phyloP scores from a whole-genome alignment of 495 filamentous ascomycete genomes.

The Hamigera avellanea region DNA sequence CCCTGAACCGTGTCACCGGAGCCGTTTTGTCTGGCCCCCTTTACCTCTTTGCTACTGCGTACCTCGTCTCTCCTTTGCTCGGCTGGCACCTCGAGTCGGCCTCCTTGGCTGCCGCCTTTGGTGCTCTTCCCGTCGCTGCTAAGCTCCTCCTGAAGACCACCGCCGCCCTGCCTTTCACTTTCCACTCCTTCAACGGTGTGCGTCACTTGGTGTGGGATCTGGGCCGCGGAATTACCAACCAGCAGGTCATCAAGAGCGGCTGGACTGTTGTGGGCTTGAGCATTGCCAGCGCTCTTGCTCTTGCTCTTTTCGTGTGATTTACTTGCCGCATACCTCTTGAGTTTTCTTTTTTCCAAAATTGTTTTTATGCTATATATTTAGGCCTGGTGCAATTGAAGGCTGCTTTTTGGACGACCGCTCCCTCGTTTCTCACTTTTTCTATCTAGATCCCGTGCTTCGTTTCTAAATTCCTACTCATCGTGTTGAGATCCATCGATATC shows the following conservation, averaged over 20 bases:
- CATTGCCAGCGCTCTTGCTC: constrained; percentile 44
- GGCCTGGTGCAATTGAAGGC: constrained; percentile 10
- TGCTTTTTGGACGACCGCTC: constrained; percentile 1
- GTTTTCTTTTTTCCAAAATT: constrained; percentile 24
- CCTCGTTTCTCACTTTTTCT: not conserved
- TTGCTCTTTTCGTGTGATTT: constrained; percentile 47
- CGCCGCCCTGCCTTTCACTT: constrained; percentile 74
- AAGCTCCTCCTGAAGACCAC: constrained; percentile 64
- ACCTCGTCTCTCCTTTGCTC: constrained; percentile 68
- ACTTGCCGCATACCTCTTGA: constrained; percentile 10
- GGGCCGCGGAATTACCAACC: constrained; percentile 54
- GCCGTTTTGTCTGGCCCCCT: constrained; percentile 55
- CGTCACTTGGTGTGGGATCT: constrained; percentile 85
- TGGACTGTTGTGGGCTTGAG: constrained; percentile 63
- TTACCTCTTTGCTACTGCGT: constrained; percentile 75
- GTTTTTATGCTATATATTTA: constrained; percentile 15
- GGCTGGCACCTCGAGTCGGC: constrained; percentile 81
- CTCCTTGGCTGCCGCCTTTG: constrained; percentile 68
- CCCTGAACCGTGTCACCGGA: constrained; percentile 74
- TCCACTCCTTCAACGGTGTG: constrained; percentile 78
- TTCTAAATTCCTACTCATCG: not conserved
- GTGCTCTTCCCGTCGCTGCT: constrained; percentile 50
- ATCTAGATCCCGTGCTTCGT: constrained; percentile 1
- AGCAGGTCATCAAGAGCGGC: constrained; percentile 60
- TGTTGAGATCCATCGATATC: too few relatives aligned